Evolutionary conservation across 1,284 basidiomycete genomes (phyloP).

Genomic region (Naganishia liquefaciens): DNA sequence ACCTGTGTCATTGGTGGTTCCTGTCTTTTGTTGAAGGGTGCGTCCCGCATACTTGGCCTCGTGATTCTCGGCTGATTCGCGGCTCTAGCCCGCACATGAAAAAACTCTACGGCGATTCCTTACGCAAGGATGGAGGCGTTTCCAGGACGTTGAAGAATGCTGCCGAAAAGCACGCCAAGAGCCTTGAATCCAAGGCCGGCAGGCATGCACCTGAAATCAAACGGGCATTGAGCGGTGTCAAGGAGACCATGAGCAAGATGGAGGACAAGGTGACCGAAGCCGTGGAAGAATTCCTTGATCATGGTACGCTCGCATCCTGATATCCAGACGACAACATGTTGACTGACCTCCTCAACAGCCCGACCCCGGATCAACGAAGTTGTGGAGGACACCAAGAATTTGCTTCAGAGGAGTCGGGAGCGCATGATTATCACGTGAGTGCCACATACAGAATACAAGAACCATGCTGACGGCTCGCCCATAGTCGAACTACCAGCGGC

Average conservation of each 20-base stretch:
- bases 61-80: constrained; percentile 10
- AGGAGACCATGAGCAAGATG: constrained; percentile 90
- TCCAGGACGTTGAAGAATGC: constrained; percentile 94
- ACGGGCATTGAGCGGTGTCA: constrained; percentile 82
- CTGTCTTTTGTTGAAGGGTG: constrained; percentile 82
- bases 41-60: constrained; percentile 44
- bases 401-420: constrained; percentile 88
- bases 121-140: constrained; percentile 92
- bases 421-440: constrained; percentile 80
- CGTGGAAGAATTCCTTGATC: constrained; percentile 87
- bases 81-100: constrained; percentile 88
- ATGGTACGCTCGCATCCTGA: constrained; percentile 62
- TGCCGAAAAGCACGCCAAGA: constrained; percentile 73
- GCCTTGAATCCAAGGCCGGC: constrained; percentile 61
- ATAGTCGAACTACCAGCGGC: constrained; percentile 77
- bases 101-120: constrained; percentile 86
- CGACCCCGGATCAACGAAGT: constrained; percentile 71
- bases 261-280: constrained; percentile 86
- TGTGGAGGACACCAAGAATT: constrained; percentile 84
- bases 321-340: not conserved
- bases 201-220: constrained; percentile 72
- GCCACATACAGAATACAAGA: not conserved
- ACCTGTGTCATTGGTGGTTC: constrained; percentile 90
- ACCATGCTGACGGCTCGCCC: not conserved
- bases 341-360: constrained; percentile 48